phyloP scores from a whole-genome alignment of 2,329 filamentous ascomycete genomes.

The Lojkania enalia region DNA sequence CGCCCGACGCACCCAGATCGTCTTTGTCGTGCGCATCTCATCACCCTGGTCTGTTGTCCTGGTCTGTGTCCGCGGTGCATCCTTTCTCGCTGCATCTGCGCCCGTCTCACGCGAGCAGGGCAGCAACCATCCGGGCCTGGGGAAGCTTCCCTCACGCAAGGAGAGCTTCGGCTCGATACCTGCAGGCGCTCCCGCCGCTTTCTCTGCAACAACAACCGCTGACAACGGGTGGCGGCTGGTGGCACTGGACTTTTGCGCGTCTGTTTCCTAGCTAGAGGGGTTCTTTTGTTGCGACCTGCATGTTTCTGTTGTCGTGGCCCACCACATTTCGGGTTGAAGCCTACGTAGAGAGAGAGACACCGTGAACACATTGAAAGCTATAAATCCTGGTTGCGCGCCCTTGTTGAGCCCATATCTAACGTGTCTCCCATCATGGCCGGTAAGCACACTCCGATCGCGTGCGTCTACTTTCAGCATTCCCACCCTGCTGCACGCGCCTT shows the following conservation, averaged over 20 bases:
- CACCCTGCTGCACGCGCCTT: constrained; percentile 14
- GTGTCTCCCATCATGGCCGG: constrained; percentile 58
- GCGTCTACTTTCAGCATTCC: constrained; percentile 7
- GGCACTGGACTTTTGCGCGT: neutral
- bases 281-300: constrained; percentile 13
- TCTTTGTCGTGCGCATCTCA: neutral
- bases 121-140: neutral
- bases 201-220: neutral
- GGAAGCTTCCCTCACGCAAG: constrained; percentile 3
- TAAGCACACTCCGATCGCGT: constrained; percentile 53
- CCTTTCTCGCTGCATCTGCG: neutral
- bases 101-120: neutral
- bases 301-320: constrained; percentile 23
- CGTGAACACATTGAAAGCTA: constrained; percentile 43
- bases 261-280: constrained; percentile 1
- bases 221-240: neutral
- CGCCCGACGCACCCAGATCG: constrained; percentile 5
- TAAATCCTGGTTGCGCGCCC: constrained; percentile 32
- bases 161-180: constrained; percentile 9
- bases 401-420: constrained; percentile 33
- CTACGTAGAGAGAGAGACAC: constrained; percentile 43
- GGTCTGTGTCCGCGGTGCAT: neutral
- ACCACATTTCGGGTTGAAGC: constrained; percentile 25
- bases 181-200: neutral
- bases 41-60: neutral